These are phyloP conservation scores for Trypanosoma platydactyli DNA, from an alignment of 208 protist species.

Conservation along the genomic window DNA sequence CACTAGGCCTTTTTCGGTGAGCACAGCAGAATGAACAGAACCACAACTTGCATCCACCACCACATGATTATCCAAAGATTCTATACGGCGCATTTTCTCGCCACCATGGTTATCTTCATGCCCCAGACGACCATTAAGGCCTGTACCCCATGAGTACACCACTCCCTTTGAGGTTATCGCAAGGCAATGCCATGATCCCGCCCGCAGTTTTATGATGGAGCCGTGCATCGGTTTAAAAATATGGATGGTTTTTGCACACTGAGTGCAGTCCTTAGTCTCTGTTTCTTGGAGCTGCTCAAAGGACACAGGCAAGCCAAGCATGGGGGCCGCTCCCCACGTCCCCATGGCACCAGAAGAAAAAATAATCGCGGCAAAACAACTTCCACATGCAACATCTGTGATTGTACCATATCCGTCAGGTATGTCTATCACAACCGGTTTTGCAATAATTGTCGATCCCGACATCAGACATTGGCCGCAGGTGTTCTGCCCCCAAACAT, in stretches of 20 bases:
- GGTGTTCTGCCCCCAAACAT: slow-evolving; percentile 73
- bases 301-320: slow-evolving; percentile 44
- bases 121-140: slow-evolving; percentile 58
- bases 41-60: slow-evolving; percentile 68
- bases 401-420: slow-evolving; percentile 21
- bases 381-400: slow-evolving; percentile 55
- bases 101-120: slow-evolving; percentile 47
- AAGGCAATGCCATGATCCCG: slow-evolving; percentile 64
- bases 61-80: slow-evolving; percentile 35
- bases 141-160: slow-evolving; percentile 76
- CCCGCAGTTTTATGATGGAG: slow-evolving; percentile 29
- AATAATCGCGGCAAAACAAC: slow-evolving; percentile 42
- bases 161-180: slow-evolving; percentile 48
- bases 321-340: slow-evolving; percentile 53
- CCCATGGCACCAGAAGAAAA: slow-evolving; percentile 53
- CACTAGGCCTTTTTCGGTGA: slow-evolving; percentile 60
- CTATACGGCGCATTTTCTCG: slow-evolving; percentile 46
- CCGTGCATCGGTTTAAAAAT: slow-evolving; percentile 20
- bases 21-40: slow-evolving; percentile 49
- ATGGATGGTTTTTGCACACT: slow-evolving; percentile 41
- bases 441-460: slow-evolving; percentile 21
- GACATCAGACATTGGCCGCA: slow-evolving; percentile 67
- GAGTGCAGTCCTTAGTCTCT: slow-evolving; percentile 26
- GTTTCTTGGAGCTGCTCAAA: slow-evolving; percentile 29
- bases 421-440: slow-evolving; percentile 8